A percentile compares a stretch with the other conserved stretches of the same genome.
Evolutionary conservation across 257 asterid genomes (phyloP).

Genomic region (Fraxinus cuspidata): DNA sequence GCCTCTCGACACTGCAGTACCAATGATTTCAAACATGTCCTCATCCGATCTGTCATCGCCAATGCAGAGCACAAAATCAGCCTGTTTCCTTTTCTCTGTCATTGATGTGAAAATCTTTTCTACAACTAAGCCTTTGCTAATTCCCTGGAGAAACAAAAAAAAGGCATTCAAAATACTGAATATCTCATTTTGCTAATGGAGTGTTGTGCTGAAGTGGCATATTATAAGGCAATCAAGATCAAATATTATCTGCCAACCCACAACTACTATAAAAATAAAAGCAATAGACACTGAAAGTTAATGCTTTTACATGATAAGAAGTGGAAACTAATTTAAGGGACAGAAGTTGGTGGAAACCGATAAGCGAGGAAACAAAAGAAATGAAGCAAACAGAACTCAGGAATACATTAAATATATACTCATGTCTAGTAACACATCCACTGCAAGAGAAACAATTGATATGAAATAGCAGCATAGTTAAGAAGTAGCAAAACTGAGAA

Average conservation of each 20-base stretch:
- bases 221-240: not conserved
- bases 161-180: not conserved
- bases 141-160: constrained; percentile 32
- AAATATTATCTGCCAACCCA: not conserved
- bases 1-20: constrained; percentile 15
- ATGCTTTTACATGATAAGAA: not conserved
- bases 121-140: constrained; percentile 54
- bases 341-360: too few species aligned
- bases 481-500: not conserved
- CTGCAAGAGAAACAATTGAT: not conserved
- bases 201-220: not conserved
- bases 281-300: not conserved
- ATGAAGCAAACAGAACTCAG: not conserved
- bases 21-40: constrained; percentile 28
- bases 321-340: not conserved
- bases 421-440: not conserved
- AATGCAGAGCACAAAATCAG: constrained; percentile 58
- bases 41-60: constrained; percentile 62
- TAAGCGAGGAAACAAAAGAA: not conserved
- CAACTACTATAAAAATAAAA: not conserved
- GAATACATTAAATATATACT: not conserved
- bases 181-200: not conserved
- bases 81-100: constrained; percentile 39
- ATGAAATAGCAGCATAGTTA: not conserved
- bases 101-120: constrained; percentile 51